These are phyloP conservation scores for Fusarium sp. DNA, from an alignment of 2,329 filamentous ascomycete genomes.

Conservation along the genomic window DNA sequence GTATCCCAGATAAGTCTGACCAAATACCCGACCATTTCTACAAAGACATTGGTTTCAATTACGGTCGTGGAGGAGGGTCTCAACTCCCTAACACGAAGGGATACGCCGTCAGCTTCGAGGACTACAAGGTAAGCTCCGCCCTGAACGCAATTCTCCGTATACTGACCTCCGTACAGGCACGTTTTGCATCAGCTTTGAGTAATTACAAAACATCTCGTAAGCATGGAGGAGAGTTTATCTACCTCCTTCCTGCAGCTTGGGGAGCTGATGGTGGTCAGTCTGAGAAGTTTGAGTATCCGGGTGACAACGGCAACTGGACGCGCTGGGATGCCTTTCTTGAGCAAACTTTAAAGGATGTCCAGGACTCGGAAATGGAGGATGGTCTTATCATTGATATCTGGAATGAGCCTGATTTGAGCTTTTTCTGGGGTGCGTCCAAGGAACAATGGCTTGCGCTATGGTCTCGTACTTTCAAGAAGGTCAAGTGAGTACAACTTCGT, in stretches of 20 bases:
- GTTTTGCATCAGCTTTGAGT: constrained; percentile 17
- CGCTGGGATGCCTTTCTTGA: constrained; percentile 57
- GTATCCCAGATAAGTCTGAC: constrained; percentile 23
- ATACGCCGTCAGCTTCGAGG: background rate
- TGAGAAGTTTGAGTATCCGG: constrained; percentile 54
- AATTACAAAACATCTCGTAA: constrained; percentile 39
- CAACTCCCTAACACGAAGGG: constrained; percentile 16
- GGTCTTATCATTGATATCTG: constrained; percentile 61
- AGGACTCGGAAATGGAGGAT: constrained; percentile 50
- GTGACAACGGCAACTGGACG: constrained; percentile 62
- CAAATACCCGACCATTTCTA: constrained; percentile 24
- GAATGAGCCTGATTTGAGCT: constrained; percentile 62
- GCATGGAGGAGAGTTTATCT: constrained; percentile 56
- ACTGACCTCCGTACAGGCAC: background rate
- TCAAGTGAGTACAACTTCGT: constrained; percentile 14
- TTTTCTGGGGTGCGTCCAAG: constrained; percentile 34
- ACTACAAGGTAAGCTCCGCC: background rate
- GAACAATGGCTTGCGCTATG: constrained; percentile 37
- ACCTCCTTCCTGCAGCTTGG: constrained; percentile 61
- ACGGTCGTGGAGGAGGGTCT: constrained; percentile 25
- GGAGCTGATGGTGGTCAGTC: constrained; percentile 58
- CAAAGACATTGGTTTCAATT: constrained; percentile 26
- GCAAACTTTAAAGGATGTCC: constrained; percentile 52
- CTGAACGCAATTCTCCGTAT: rapidly evolving
- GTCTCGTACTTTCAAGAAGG: constrained; percentile 22